A percentile compares a stretch with the other conserved stretches of the same genome.
phyloP scores from a whole-genome alignment of 768 basidiomycete species.

The Pleurotus tuoliensis region DNA sequence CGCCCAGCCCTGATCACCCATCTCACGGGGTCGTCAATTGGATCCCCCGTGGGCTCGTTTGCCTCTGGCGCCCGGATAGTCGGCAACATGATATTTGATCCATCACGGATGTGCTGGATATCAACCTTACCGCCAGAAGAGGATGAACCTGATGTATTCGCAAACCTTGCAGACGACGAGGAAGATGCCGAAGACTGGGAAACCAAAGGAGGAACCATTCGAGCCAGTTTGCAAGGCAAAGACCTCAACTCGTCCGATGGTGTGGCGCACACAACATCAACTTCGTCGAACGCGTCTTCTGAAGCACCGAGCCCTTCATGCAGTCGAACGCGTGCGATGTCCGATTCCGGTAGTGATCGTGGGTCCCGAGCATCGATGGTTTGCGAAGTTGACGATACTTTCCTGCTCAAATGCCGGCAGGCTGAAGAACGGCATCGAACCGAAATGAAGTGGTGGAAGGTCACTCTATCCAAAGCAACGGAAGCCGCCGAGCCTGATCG shows the following conservation, averaged over 20 bases:
- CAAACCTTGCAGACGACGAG: conserved; percentile 88
- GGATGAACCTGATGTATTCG: conserved; percentile 95
- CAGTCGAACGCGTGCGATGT: conserved; percentile 61
- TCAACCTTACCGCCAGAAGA: conserved; percentile 81
- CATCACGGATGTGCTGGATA: conserved; percentile 92
- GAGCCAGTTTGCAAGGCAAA: conserved; percentile 43
- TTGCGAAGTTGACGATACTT: conserved; percentile 71
- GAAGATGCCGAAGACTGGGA: conserved; percentile 73
- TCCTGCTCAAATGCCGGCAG: conserved; percentile 64
- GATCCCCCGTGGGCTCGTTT: conserved; percentile 72
- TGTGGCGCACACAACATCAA: conserved; percentile 23
- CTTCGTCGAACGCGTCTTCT: conserved; percentile 25
- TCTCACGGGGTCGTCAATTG: conserved; percentile 81
- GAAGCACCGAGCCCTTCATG: conserved; percentile 58
- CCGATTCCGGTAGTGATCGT: conserved; percentile 76
- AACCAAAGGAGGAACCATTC: conserved; percentile 75
- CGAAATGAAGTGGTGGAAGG: conserved; percentile 84
- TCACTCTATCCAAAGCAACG: conserved; percentile 18
- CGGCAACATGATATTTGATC: conserved; percentile 98
- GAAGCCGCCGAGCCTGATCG: conserved; percentile 49
- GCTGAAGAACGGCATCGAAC: conserved; percentile 80
- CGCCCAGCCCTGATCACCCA: conserved; percentile 96
- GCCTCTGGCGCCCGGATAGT: conserved; percentile 82
- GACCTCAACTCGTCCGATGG: conserved; percentile 24
- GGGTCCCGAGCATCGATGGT: conserved; percentile 79